A percentile compares a stretch with the other conserved stretches of the same genome.
These are phyloP conservation scores for Thymus mandschuricus DNA, from an alignment of 257 asterid species.

Conservation along the genomic window DNA sequence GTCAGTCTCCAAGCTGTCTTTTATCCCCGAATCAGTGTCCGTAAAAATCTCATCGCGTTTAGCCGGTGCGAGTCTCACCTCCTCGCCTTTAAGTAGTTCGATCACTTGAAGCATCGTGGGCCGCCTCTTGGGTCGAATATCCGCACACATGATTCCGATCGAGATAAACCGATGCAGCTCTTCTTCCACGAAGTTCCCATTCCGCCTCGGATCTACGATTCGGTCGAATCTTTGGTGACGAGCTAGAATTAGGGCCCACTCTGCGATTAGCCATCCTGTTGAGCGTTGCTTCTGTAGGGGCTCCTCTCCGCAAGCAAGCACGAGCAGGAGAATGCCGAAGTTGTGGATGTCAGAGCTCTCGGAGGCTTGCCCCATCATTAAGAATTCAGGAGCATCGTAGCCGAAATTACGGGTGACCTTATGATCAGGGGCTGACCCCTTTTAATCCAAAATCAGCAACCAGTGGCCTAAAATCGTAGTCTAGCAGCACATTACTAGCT, in stretches of 20 bases:
- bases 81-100: constrained; percentile 68
- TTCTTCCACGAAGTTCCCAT: constrained; percentile 62
- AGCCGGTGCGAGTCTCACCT: constrained; percentile 19
- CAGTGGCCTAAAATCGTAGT: constrained; percentile 64
- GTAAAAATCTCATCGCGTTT: too few relatives aligned
- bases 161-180: constrained; percentile 68
- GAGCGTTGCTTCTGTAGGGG: constrained; percentile 64
- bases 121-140: constrained; percentile 62
- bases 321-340: constrained; percentile 86
- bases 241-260: constrained; percentile 78
- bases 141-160: constrained; percentile 62
- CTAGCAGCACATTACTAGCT: constrained; percentile 82
- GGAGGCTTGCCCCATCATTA: constrained; percentile 79
- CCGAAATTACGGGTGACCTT: constrained; percentile 72
- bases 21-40: not conserved
- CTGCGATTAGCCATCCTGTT: constrained; percentile 55
- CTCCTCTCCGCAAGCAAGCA: constrained; percentile 84
- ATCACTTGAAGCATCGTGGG: constrained; percentile 76
- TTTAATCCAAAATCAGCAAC: constrained; percentile 93
- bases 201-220: constrained; percentile 63
- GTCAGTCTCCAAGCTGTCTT: not conserved
- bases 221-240: constrained; percentile 58
- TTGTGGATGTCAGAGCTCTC: constrained; percentile 87
- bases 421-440: constrained; percentile 74
- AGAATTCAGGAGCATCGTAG: constrained; percentile 86